Conservation (phyloP, 1,284 basidiomycete genomes). For the Cystobasidium slooffiae region DNA sequence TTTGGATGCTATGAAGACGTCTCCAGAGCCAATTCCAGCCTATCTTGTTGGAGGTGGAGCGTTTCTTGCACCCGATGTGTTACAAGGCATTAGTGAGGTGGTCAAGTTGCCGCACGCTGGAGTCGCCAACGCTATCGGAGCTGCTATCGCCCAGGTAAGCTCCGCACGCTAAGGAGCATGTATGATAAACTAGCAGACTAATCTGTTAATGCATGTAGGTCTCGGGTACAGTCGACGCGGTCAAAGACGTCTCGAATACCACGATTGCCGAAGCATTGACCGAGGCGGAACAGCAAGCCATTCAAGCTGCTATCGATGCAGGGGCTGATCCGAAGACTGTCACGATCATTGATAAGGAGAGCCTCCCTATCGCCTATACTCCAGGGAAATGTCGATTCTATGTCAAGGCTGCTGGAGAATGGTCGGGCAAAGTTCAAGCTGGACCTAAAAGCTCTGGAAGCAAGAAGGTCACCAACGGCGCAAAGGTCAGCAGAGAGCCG, state of each 20-base stretch:
- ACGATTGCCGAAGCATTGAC: constrained; percentile 54
- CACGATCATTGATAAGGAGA: constrained; percentile 62
- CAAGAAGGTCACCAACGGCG: background rate
- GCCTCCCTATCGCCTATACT: constrained; percentile 58
- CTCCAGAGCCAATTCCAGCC: constrained; percentile 61
- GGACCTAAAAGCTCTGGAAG: background rate
- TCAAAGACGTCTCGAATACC: constrained; percentile 50
- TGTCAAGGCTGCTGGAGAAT: constrained; percentile 62
- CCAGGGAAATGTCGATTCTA: constrained; percentile 58
- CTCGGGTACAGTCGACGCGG: constrained; percentile 54
- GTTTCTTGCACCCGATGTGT: constrained; percentile 60
- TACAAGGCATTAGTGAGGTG: constrained; percentile 62
- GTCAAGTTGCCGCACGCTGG: constrained; percentile 62
- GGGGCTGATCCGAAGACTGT: constrained; percentile 61
- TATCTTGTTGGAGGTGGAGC: constrained; percentile 65
- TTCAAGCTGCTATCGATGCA: constrained; percentile 60
- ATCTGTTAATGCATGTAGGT: no score
- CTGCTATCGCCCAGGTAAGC: constrained; percentile 53
- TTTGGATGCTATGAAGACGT: constrained; percentile 67
- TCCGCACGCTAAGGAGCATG: no score
- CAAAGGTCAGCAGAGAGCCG: background rate
- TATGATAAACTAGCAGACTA: no score
- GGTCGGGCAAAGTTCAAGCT: constrained; percentile 48
- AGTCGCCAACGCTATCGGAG: constrained; percentile 66
- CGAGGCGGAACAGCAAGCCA: constrained; percentile 60